Percentiles rank a stretch among this genome's conserved stretches.
phyloP scores from a whole-genome alignment of 306 rosid species.

The Clitoria ternatea region DNA sequence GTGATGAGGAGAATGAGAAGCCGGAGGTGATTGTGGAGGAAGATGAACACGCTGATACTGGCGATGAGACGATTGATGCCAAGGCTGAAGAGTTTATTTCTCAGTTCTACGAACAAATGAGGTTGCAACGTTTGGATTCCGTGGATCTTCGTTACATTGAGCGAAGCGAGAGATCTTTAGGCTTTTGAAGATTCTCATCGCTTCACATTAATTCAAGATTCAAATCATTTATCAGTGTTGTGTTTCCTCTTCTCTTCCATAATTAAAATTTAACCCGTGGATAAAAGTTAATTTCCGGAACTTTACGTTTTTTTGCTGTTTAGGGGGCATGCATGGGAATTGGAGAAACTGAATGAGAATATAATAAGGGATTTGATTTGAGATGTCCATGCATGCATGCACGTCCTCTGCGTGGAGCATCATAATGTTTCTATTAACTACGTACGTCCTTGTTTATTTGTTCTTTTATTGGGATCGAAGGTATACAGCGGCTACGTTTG shows the following conservation, averaged over 20 bases:
- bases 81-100: slow-evolving; percentile 80
- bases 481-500: not conserved
- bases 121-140: slow-evolving; percentile 42
- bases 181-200: not conserved
- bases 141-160: slow-evolving; percentile 22
- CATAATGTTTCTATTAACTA: too few species aligned
- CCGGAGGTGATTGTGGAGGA: not conserved
- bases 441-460: too few species aligned
- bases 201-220: not conserved
- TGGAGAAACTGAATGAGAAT: too few species aligned
- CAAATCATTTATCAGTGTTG: too few species aligned
- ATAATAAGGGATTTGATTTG: too few species aligned
- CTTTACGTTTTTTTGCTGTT: too few species aligned
- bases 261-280: too few species aligned
- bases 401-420: too few species aligned
- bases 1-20: slow-evolving; percentile 6
- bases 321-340: too few species aligned
- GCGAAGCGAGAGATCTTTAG: slow-evolving; percentile 48
- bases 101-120: slow-evolving; percentile 62
- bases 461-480: not conserved
- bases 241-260: too few species aligned
- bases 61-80: slow-evolving; percentile 56
- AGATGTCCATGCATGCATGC: too few species aligned
- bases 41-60: not conserved
- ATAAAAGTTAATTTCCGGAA: too few species aligned